Conservation (phyloP, 202 grass and related monocot species). For the Schoenoplectus triqueter region DNA sequence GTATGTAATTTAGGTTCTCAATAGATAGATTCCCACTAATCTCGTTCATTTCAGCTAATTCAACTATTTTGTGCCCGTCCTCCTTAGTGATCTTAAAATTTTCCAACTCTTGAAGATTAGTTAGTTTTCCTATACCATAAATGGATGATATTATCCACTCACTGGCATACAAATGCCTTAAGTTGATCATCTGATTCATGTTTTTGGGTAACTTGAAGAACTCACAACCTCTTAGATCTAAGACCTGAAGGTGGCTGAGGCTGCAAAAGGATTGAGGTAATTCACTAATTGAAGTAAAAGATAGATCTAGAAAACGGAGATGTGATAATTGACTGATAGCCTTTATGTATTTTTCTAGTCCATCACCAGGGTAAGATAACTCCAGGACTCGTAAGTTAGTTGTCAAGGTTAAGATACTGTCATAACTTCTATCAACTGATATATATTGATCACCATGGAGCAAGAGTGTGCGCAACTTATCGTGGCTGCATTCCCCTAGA, state of each 20-base stretch:
- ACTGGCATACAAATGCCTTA: conserved; percentile 44
- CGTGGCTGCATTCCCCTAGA: not conserved
- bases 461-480: conserved; percentile 47
- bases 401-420: conserved; percentile 20
- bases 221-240: conserved; percentile 33
- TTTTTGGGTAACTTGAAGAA: conserved; percentile 42
- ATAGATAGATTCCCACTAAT: conserved; percentile 41
- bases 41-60: conserved; percentile 36
- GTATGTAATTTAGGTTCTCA: conserved; percentile 43
- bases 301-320: conserved; percentile 53
- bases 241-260: conserved; percentile 44
- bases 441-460: conserved; percentile 37
- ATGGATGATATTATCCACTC: conserved; percentile 4
- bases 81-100: not conserved
- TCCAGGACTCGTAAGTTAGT: conserved; percentile 44
- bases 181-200: conserved; percentile 47
- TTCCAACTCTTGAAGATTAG: conserved; percentile 42
- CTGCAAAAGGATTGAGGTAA: conserved; percentile 43
- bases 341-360: not conserved
- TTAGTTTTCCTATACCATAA: conserved; percentile 47
- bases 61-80: not conserved
- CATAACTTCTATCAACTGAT: not conserved
- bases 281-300: conserved; percentile 30
- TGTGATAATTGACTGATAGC: conserved; percentile 32
- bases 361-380: conserved; percentile 36